Evolutionary conservation across 176 grass and related monocot genomes (phyloP).

Genomic region (Echinochloa phyllopogon): DNA sequence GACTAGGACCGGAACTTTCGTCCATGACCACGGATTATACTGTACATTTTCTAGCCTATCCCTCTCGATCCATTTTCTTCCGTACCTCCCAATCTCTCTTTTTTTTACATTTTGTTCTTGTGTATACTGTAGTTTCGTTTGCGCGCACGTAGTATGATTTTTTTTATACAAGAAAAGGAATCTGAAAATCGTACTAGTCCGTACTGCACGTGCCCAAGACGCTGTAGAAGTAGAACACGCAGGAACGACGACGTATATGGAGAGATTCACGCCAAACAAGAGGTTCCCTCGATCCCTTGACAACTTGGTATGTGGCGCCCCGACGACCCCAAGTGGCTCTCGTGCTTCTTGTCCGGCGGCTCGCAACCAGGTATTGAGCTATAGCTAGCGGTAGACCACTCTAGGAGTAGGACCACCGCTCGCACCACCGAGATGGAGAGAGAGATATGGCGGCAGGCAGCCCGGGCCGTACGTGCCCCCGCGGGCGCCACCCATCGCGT

Average conservation of each 20-base stretch:
- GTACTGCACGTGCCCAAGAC: background rate
- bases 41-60: too few species aligned
- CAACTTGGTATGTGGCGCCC: background rate
- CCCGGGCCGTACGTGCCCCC: background rate
- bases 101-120: background rate
- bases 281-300: too few species aligned
- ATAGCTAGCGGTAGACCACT: background rate
- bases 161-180: background rate
- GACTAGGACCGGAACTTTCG: background rate
- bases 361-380: background rate
- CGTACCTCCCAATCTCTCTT: background rate
- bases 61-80: background rate
- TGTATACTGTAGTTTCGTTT: background rate
- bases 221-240: background rate
- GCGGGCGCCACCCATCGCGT: conserved; percentile 5
- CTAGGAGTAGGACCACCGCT: background rate
- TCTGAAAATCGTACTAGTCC: background rate
- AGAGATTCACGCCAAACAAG: background rate
- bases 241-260: background rate
- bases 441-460: background rate
- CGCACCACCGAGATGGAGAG: background rate
- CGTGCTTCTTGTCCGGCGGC: background rate
- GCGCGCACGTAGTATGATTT: background rate
- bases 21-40: background rate
- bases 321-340: conserved; percentile 15